Evolutionary conservation across 257 asterid species (phyloP).

Genomic region (Mentha longifolia): DNA sequence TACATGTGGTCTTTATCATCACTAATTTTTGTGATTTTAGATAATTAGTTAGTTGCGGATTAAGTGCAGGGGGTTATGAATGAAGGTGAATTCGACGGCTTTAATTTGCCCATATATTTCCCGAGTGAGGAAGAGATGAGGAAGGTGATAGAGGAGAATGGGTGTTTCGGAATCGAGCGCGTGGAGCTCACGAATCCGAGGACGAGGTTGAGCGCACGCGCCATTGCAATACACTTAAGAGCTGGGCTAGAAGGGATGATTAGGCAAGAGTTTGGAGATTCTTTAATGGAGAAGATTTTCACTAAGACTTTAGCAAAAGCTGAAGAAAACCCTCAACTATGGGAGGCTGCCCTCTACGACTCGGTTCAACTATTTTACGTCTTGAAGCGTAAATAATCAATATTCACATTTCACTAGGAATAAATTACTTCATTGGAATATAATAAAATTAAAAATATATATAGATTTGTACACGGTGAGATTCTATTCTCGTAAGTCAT

Average conservation of each 20-base stretch:
- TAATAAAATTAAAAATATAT: too few species aligned
- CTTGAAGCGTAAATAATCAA: conserved; percentile 35
- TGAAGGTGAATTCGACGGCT: conserved; percentile 34
- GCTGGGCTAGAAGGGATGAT: conserved; percentile 32
- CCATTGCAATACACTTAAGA: conserved; percentile 19
- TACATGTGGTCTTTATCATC: too few species aligned
- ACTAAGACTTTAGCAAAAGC: neutral
- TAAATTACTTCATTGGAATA: too few species aligned
- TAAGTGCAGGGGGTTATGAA: conserved; percentile 32
- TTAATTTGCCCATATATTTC: conserved; percentile 30
- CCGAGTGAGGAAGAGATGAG: conserved; percentile 25
- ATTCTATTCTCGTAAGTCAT: too few species aligned
- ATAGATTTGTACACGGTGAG: too few species aligned
- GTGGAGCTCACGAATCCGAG: conserved; percentile 14
- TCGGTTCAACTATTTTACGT: conserved; percentile 32
- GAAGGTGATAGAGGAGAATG: conserved; percentile 29
- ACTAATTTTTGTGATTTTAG: too few species aligned
- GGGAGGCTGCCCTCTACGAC: neutral
- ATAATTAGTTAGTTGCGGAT: too few species aligned
- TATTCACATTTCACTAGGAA: too few species aligned
- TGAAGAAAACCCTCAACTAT: neutral
- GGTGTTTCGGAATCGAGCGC: conserved; percentile 34
- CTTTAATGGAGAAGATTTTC: conserved; percentile 30
- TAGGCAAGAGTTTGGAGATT: conserved; percentile 31
- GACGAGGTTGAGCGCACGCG: neutral